phyloP scores from a whole-genome alignment of 176 grass and related monocot genomes.

The Juncus effusus region DNA sequence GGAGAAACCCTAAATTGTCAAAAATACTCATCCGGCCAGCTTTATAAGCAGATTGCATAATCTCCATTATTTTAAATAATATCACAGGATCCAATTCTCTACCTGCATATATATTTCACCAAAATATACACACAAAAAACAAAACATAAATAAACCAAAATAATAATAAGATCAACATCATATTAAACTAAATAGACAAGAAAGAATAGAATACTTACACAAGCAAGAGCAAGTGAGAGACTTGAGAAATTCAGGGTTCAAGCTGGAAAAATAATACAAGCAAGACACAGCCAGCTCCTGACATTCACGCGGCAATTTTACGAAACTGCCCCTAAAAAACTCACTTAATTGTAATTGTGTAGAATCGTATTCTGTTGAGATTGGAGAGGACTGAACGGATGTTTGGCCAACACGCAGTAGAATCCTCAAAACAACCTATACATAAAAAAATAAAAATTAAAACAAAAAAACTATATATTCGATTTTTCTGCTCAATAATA shows the following conservation, averaged over 20 bases:
- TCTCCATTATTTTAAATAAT: constrained; percentile 57
- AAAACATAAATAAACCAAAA: background rate
- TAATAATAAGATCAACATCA: background rate
- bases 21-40: constrained; percentile 48
- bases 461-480: no score
- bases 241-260: constrained; percentile 52
- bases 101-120: constrained; percentile 50
- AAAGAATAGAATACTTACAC: constrained; percentile 48
- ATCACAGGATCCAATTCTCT: constrained; percentile 48
- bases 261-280: constrained; percentile 80
- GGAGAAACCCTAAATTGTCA: constrained; percentile 75
- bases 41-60: constrained; percentile 70
- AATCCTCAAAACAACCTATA: constrained; percentile 68
- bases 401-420: constrained; percentile 62
- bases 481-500: no score
- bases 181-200: background rate
- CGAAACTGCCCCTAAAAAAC: constrained; percentile 79
- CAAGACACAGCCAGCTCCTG: constrained; percentile 75
- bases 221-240: constrained; percentile 71
- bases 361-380: constrained; percentile 36
- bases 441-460: background rate
- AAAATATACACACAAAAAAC: constrained; percentile 16
- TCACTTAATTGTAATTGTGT: constrained; percentile 41
- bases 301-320: constrained; percentile 49
- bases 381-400: constrained; percentile 28